Evolutionary conservation across 1,284 basidiomycete species (phyloP).

Genomic region (Pseudozyma tsukubaensis): DNA sequence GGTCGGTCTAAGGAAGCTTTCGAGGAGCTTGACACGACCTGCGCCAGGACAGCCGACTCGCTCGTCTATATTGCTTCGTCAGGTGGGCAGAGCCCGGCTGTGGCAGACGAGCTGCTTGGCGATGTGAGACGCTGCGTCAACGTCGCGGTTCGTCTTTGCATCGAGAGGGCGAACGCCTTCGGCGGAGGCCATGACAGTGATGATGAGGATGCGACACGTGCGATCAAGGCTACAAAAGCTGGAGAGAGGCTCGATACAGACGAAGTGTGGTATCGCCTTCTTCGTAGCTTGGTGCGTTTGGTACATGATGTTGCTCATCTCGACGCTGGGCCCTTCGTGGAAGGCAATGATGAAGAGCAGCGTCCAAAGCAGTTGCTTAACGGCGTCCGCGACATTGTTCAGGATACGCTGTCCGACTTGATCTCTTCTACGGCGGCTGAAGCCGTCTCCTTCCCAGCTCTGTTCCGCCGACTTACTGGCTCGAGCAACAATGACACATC

Average conservation of each 20-base stretch:
- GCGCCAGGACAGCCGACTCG: conserved; percentile 56
- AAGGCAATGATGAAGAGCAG: neutral
- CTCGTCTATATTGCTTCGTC: conserved; percentile 23
- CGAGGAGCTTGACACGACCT: conserved; percentile 47
- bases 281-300: conserved; percentile 82
- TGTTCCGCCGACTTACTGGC: conserved; percentile 83
- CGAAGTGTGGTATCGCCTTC: conserved; percentile 89
- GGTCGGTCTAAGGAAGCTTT: conserved; percentile 75
- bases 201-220: conserved; percentile 20
- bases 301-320: conserved; percentile 73
- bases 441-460: conserved; percentile 86
- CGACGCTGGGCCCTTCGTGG: neutral
- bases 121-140: conserved; percentile 35
- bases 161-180: conserved; percentile 40
- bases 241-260: conserved; percentile 73
- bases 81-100: neutral
- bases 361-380: conserved; percentile 25
- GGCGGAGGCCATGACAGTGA: conserved; percentile 37
- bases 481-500: conserved; percentile 72
- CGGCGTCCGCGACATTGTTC: conserved; percentile 75
- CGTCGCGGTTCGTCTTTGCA: conserved; percentile 52
- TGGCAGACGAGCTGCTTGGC: conserved; percentile 23
- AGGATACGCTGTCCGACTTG: conserved; percentile 84
- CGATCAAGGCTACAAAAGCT: neutral
- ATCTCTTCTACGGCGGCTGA: conserved; percentile 84